These are phyloP conservation scores for Nepenthes gracilis DNA, from an alignment of 148 eudicot species.

Conservation along the genomic window DNA sequence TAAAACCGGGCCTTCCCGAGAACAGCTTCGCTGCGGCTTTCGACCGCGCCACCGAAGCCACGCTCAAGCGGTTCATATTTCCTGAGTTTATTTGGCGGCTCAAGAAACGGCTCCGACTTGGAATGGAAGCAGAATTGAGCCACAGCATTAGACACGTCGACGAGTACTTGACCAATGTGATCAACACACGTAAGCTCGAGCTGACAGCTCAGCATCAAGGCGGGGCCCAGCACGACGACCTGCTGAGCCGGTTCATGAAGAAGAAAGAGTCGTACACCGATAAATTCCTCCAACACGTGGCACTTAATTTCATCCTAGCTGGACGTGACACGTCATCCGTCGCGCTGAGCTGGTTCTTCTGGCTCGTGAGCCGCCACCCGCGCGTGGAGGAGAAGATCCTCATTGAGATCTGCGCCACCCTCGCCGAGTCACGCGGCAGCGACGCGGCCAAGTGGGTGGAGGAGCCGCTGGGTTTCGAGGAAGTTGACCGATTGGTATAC, in stretches of 20 bases:
- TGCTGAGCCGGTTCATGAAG: slow-evolving; percentile 40
- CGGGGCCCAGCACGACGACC: slow-evolving; percentile 18
- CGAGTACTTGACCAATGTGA: slow-evolving; percentile 35
- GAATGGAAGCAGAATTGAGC: slow-evolving; percentile 22
- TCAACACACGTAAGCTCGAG: slow-evolving; percentile 21
- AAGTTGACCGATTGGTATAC: slow-evolving; percentile 35
- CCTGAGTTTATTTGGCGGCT: slow-evolving; percentile 36
- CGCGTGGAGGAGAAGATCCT: slow-evolving; percentile 27
- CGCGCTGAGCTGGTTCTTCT: slow-evolving; percentile 11
- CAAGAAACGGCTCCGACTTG: slow-evolving; percentile 26
- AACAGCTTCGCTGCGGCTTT: slow-evolving; percentile 37
- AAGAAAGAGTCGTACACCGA: slow-evolving; percentile 18
- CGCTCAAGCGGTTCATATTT: slow-evolving; percentile 32
- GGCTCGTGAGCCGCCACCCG: slow-evolving; percentile 35
- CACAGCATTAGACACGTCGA: slow-evolving; percentile 29
- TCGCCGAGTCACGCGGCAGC: slow-evolving; percentile 25
- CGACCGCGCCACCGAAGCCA: slow-evolving; percentile 38
- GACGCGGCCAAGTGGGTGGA: slow-evolving; percentile 20
- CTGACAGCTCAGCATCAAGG: slow-evolving; percentile 8
- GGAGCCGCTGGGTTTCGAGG: slow-evolving; percentile 40
- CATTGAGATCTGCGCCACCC: slow-evolving; percentile 18
- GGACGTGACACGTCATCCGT: slow-evolving; percentile 6
- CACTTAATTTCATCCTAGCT: slow-evolving; percentile 43
- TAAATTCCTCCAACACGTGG: slow-evolving; percentile 30
- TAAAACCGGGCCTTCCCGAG: slow-evolving; percentile 28